Evolutionary conservation across 192 early-diverging fungal species (phyloP).

Genomic region (Helicostylum pulchrum): DNA sequence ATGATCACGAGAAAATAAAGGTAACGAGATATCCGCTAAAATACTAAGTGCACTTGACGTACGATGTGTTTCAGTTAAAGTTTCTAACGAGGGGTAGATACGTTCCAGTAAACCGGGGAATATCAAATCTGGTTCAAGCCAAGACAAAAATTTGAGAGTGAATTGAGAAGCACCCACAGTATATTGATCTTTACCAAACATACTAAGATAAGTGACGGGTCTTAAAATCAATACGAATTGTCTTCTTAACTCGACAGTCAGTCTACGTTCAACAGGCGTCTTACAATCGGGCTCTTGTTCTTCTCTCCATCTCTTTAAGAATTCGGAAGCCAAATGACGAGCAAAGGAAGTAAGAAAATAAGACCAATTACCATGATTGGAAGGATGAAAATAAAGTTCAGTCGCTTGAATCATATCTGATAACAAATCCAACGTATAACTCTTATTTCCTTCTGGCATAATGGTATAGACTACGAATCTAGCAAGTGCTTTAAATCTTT

Average conservation of each 20-base stretch:
- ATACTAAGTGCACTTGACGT: conserved; percentile 79
- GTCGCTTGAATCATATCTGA: conserved; percentile 80
- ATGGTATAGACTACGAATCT: conserved; percentile 80
- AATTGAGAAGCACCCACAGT: conserved; percentile 56
- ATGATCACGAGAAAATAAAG: conserved; percentile 68
- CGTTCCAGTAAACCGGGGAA: conserved; percentile 80
- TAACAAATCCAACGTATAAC: conserved; percentile 53
- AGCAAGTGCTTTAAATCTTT: conserved; percentile 64
- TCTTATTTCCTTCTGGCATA: conserved; percentile 37
- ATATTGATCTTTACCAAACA: conserved; percentile 74
- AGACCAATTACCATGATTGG: conserved; percentile 89
- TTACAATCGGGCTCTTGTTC: conserved; percentile 59
- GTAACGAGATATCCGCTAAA: conserved; percentile 64
- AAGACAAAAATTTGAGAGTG: conserved; percentile 72
- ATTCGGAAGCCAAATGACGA: conserved; percentile 61
- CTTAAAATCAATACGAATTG: conserved; percentile 67
- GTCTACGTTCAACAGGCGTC: conserved; percentile 53
- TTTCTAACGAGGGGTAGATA: conserved; percentile 85
- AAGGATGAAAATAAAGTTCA: conserved; percentile 89
- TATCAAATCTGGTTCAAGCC: conserved; percentile 72
- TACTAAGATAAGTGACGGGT: conserved; percentile 55
- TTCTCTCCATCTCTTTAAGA: conserved; percentile 60
- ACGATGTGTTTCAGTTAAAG: conserved; percentile 84
- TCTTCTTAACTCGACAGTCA: conserved; percentile 52
- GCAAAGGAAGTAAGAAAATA: conserved; percentile 67